Evolutionary conservation across 495 filamentous ascomycete genomes (phyloP), one percentile per base, ranked within the genome.

Genomic region (Extremus antarcticus): DNA sequence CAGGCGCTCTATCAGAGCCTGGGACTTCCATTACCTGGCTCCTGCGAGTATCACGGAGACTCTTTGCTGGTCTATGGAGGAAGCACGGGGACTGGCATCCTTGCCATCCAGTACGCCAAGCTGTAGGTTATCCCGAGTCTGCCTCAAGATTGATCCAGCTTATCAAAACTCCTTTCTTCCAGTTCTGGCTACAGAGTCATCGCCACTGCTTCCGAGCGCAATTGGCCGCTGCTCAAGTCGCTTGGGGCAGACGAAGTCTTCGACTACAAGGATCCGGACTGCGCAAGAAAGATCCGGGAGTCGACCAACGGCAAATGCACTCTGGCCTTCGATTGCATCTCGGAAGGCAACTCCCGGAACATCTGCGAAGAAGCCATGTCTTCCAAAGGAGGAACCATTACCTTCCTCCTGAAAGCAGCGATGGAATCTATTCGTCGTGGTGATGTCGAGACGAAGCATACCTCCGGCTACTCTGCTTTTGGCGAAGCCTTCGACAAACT

Each of bases 101-200:
- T 81, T 19, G 78, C 75, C 2, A 78, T 81, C 15, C 80, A 83
- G 53, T 72, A 76, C 29, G 77, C 78, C 25, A 76, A 71, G 51
- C 58, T 75, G 51, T 55, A 23, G 8, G 53, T 55, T 23, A 7
- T 11, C 45, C 16, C 23, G 2, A 3, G 10, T 25, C 25, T 19
- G 32, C 38, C 11, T 41, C 35, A 17, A 53, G 13, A 20, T 21
- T 11, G 19, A 7, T n/a, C 49, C 19, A n/a, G 25, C 22, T 51
- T n/a, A 54, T 19, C 40, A 40, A 21, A 24, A n/a, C 43, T 35
- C 25, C 25, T 41, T 29, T 3, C 11, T 17, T 43, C 20, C 17
- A 55, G 53, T 7, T 73, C 68, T n/a, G 76, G 76, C 13, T 65
- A 68, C 25, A 62, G 64, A 2, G 70, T 76, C 17, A 71, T 82